Percentiles rank a stretch among this genome's conserved stretches.
Evolutionary conservation across 257 asterid genomes (phyloP).

Genomic region (Rehmannia glutinosa): DNA sequence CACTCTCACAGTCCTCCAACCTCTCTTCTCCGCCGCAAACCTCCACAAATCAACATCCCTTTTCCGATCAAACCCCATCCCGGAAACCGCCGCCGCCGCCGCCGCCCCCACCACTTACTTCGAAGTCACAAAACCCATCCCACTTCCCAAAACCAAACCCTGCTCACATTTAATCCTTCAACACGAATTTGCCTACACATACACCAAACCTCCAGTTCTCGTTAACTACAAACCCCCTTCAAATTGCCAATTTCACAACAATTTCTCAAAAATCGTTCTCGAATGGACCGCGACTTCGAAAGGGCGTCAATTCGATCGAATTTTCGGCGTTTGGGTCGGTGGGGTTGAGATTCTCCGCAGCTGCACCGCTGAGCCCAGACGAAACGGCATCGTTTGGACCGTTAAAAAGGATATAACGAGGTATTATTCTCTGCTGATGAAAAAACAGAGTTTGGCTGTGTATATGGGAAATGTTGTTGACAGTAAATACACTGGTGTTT

Average conservation of each 20-base stretch:
- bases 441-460: slow-evolving; percentile 40
- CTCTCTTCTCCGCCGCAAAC: slow-evolving; percentile 19
- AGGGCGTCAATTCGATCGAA: slow-evolving; percentile 69
- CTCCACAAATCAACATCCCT: slow-evolving; percentile 23
- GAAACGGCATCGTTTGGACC: slow-evolving; percentile 52
- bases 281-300: slow-evolving; percentile 59
- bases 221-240: slow-evolving; percentile 43
- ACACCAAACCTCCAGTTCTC: slow-evolving; percentile 46
- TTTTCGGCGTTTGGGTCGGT: slow-evolving; percentile 70
- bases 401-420: slow-evolving; percentile 53
- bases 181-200: slow-evolving; percentile 53
- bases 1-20: slow-evolving; percentile 13
- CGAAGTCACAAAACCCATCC: slow-evolving; percentile 54
- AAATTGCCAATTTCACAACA: slow-evolving; percentile 17
- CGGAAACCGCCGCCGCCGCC: slow-evolving; percentile 5
- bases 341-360: slow-evolving; percentile 79
- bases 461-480: slow-evolving; percentile 43
- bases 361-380: slow-evolving; percentile 69
- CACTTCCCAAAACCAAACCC: slow-evolving; percentile 44
- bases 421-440: slow-evolving; percentile 44
- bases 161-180: slow-evolving; percentile 43
- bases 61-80: slow-evolving; percentile 16
- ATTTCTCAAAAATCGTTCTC: slow-evolving; percentile 41
- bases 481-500: slow-evolving; percentile 41
- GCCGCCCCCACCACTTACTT: slow-evolving; percentile 41